A percentile compares a stretch with the other conserved stretches of the same genome.
Evolutionary conservation across 441 rosid genomes (phyloP).

Genomic region (Adansonia madagascariensis): DNA sequence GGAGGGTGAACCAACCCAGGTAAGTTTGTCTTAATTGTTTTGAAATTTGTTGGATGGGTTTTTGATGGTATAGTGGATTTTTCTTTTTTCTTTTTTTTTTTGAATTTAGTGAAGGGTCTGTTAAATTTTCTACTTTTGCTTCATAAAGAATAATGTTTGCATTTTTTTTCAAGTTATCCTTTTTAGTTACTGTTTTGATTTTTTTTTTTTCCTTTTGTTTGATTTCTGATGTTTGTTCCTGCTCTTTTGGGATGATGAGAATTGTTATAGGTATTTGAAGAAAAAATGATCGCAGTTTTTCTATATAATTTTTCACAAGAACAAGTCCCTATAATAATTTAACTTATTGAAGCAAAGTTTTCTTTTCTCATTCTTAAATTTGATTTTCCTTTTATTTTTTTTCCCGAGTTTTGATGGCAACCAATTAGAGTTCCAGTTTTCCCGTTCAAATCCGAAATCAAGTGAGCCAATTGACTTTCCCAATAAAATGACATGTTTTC

Average conservation of each 20-base stretch:
- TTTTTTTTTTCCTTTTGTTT: neutral
- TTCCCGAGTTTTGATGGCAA: neutral
- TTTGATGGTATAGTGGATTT: conserved; percentile 13
- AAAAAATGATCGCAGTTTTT: neutral
- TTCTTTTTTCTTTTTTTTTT: conserved; percentile 13
- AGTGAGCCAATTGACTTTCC: neutral
- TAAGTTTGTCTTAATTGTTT: neutral
- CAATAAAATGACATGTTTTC: neutral
- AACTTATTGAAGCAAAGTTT: conserved; percentile 10
- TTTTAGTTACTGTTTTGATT: neutral
- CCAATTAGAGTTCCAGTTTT: neutral
- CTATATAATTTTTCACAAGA: neutral
- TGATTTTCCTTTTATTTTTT: neutral
- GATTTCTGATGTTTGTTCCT: neutral
- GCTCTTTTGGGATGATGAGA: conserved; percentile 15
- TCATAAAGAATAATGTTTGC: conserved; percentile 13
- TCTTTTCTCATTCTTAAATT: neutral
- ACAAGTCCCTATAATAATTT: neutral
- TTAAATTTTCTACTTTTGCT: conserved; percentile 9
- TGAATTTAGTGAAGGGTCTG: conserved; percentile 10
- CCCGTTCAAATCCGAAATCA: neutral
- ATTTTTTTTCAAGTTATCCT: conserved; percentile 23
- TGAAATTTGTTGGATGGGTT: neutral
- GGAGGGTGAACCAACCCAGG: conserved; percentile 96
- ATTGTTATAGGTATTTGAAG: neutral